A percentile compares a stretch with the other conserved stretches of the same genome.
phyloP scores from a whole-genome alignment of 345 rosid genomes.

The Salix brachista region DNA sequence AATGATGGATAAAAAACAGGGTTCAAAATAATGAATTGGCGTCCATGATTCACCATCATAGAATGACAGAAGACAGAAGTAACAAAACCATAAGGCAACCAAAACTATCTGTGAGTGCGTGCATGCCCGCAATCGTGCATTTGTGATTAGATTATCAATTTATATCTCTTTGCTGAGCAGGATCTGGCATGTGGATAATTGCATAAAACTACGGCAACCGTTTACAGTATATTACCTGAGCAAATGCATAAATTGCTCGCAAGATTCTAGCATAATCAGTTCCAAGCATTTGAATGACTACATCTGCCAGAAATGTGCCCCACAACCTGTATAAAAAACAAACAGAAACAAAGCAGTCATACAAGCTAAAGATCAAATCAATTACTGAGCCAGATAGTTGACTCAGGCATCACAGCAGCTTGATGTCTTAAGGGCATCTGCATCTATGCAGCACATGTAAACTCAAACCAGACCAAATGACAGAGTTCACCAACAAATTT shows the following conservation, averaged over 20 bases:
- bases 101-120: neutral
- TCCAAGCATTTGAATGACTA: constrained; percentile 96
- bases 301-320: constrained; percentile 92
- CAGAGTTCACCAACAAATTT: neutral
- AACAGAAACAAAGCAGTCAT: neutral
- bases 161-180: too few species aligned
- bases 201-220: neutral
- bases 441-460: too few species aligned
- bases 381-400: too few species aligned
- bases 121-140: too few species aligned
- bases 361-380: too few species aligned
- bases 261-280: constrained; percentile 93
- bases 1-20: neutral
- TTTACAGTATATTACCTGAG: constrained; percentile 51
- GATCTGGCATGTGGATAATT: neutral
- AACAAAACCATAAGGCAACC: neutral
- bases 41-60: neutral
- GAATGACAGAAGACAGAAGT: neutral
- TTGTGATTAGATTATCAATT: neutral
- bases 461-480: too few species aligned
- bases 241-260: constrained; percentile 87
- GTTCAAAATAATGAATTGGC: neutral
- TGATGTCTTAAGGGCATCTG: too few species aligned
- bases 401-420: too few species aligned
- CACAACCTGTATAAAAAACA: constrained; percentile 57